Evolutionary conservation across 441 rosid genomes (phyloP), one percentile per base, ranked within the genome.

Genomic region (Euphorbia celastroides): DNA sequence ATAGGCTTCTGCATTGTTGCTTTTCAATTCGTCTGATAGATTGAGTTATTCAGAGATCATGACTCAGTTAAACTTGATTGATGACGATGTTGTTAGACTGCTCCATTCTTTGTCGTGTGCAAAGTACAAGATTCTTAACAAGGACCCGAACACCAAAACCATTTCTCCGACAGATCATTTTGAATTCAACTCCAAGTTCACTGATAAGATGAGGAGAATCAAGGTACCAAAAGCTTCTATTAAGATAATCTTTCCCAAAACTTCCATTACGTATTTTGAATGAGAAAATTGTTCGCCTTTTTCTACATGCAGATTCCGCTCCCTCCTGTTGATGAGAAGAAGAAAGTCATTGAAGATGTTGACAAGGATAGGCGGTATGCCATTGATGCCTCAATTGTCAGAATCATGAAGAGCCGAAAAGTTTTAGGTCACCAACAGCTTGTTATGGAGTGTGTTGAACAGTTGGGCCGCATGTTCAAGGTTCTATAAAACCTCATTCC

Each of bases 81-180:
- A 88, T 55, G 99, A 90, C 61, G 99, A 95, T 72, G 80, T 95
- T 50, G 86, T 87, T 58, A 86, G 99, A 77, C 81, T 94, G 72
- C 96, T 94, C 23, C 99, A 94, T 75, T 92, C 98, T 25, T 70
- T 92, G 74, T 92, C 97, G 26, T 94, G 99, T 70, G 96, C 97
- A 26, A 92, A 87, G 78, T 92, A 95, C 75, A 92, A 90, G 88
- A 90, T 95, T 71, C 95, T 95, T 67, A 72, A 48, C 44, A 92
- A 92, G 77, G 96, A 89, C 71, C 89, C 98, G 36, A 83, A 73
- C 77, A 87, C 97, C 19, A 92, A 87, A 80, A 79, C 80, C 50
- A 82, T 92, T 26, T 84, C 89, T 12, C 85, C 83, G 42, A 74
- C 81, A 2, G 98, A 95, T 74, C 60, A 68, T 70, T 95, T 92